Percentiles rank a stretch among this genome's conserved stretches.
Conservation (phyloP, 1,284 basidiomycete species). For the Sanghuangporus sanghuang region DNA sequence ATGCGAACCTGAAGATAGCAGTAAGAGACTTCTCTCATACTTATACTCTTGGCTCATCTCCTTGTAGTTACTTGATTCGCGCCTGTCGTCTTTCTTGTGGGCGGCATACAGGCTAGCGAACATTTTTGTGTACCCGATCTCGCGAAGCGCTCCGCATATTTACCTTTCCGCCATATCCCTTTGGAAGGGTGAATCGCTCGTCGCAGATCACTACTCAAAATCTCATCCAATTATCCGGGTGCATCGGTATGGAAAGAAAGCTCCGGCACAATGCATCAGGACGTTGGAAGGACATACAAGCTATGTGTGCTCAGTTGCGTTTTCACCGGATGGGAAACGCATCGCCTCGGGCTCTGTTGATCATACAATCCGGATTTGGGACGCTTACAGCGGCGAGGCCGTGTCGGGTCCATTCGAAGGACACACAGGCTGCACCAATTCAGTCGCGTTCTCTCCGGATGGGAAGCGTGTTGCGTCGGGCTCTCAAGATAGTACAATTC, state of each 20-base stretch:
- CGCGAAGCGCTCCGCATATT: not conserved
- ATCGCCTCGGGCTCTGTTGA: not conserved
- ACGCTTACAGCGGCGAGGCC: not conserved
- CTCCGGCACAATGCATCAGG: not conserved
- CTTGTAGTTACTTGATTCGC: not conserved
- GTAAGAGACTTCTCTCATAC: no score
- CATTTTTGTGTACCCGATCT: not conserved
- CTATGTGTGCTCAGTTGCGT: not conserved
- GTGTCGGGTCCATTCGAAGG: not conserved
- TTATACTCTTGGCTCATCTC: not conserved
- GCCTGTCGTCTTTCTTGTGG: not conserved
- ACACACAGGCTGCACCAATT: not conserved
- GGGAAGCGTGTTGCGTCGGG: conserved; percentile 3
- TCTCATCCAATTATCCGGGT: not conserved
- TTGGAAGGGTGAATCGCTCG: not conserved
- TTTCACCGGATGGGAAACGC: not conserved
- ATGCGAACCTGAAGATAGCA: not conserved
- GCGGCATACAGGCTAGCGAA: not conserved
- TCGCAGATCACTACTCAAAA: not conserved
- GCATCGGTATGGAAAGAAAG: not conserved
- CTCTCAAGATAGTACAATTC: not conserved
- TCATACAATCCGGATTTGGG: not conserved
- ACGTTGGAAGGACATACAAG: not conserved
- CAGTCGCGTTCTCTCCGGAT: not conserved
- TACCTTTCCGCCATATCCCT: not conserved